These are phyloP conservation scores for Globisporangium okanoganense DNA, from an alignment of 352 stramenopile genomes.

Conservation along the genomic window DNA sequence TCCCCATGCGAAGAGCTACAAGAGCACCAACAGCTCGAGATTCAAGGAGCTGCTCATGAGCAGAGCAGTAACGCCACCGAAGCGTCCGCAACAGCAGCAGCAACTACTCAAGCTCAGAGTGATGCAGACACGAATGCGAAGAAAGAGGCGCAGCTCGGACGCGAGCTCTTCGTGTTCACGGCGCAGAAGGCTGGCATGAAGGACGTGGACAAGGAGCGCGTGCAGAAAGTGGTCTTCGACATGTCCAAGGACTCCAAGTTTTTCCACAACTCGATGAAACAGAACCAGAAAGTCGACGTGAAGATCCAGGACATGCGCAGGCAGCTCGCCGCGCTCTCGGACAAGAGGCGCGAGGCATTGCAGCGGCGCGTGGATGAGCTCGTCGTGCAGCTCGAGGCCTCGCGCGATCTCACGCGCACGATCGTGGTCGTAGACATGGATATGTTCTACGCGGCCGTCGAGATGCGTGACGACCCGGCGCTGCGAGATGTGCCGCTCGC, in stretches of 20 bases:
- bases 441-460: conserved; percentile 96
- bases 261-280: conserved; percentile 89
- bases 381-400: conserved; percentile 50
- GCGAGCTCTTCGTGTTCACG: conserved; percentile 81
- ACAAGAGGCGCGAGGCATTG: conserved; percentile 24
- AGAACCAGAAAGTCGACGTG: conserved; percentile 87
- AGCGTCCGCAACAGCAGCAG: background rate
- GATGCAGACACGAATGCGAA: background rate
- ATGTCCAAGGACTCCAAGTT: conserved; percentile 93
- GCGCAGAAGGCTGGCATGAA: conserved; percentile 87
- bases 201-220: conserved; percentile 82
- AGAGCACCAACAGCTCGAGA: background rate
- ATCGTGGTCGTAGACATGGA: conserved; percentile 96
- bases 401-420: conserved; percentile 55
- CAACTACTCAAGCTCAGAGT: background rate
- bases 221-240: conserved; percentile 92
- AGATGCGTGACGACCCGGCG: conserved; percentile 91
- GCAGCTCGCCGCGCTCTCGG: conserved; percentile 58
- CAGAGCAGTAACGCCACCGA: background rate
- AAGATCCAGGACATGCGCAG: conserved; percentile 72
- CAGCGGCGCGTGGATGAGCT: conserved; percentile 37
- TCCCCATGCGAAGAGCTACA: background rate
- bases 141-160: conserved; percentile 12
- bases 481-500: conserved; percentile 88
- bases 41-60: background rate